Base-by-base conservation (phyloP, 2,329 filamentous ascomycete species). In the Sporothrix pallida region DNA sequence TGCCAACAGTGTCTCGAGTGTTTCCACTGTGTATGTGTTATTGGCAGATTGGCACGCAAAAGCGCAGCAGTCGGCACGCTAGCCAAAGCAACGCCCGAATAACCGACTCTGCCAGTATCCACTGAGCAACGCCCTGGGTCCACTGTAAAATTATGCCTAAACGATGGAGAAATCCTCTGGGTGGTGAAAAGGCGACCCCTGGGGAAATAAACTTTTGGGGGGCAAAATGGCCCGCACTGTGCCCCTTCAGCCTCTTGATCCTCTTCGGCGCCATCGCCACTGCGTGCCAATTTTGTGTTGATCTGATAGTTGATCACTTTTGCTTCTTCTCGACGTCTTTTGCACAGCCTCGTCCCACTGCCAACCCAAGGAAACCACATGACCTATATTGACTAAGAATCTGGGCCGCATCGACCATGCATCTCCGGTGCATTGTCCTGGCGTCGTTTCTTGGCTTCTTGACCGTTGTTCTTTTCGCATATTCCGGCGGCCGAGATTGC, bases 271-370 rank as follows among this genome's bases (percentile, higher is more conserved):
- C 31, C 31, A 37, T 37, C 7, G 31, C 31, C 31, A 37, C 7
- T 37, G 31, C 31, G 31, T 37, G 31, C 31, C 31, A 37, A 37
- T 37, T 15, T 67, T 50, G 13, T 26, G 2, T 3, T 26, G 3
- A 4, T 50, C 42, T 67, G 3, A 67, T 17, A 17, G 10, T 67
- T 67, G 60, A 44, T 63, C 17, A 26, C 5, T 23, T 56, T 60
- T 60, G 26, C 20, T n/a, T 26, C 2, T 15, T 37, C 7, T 37
- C 31, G 31, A 37, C 31, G 4, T 37, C 31, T 37, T 62, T 37
- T 62, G 63, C 63, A 50, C 63, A 67, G 63, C 63, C 63, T 67
- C 63, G 63, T 67, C 44, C 42, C 62, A 50, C 62, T 26, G 37
- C 42, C 52, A 23, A 10, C 52, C 20, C 52, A 23, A 3, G 20